Conservation (phyloP, 148 eudicot species). For the Diospyros kaki region DNA sequence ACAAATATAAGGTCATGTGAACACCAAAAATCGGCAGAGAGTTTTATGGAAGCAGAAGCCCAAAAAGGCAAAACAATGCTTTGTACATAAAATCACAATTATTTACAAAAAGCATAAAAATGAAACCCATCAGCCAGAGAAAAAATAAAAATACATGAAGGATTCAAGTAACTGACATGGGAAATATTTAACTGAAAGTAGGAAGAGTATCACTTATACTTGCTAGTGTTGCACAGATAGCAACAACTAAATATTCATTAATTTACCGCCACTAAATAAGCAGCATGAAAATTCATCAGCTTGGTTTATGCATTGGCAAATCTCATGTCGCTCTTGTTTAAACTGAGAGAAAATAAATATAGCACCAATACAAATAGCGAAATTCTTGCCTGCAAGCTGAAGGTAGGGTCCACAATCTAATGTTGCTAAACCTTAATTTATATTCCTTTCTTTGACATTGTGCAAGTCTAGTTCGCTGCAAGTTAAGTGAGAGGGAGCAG, state of each 20-base stretch:
- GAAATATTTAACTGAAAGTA: background rate
- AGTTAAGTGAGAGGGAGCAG: no score
- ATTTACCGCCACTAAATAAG: background rate
- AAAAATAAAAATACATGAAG: background rate
- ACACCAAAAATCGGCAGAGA: no score
- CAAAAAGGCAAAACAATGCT: background rate
- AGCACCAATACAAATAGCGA: no score
- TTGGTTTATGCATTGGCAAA: background rate
- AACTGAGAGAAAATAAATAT: background rate
- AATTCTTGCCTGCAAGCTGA: background rate
- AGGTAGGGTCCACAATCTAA: background rate
- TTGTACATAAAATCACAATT: background rate
- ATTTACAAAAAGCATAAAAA: background rate
- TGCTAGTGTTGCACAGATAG: background rate
- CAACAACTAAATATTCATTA: background rate
- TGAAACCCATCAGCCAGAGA: background rate
- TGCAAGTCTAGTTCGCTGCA: no score
- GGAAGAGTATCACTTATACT: background rate
- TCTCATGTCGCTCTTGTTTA: background rate
- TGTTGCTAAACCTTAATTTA: background rate
- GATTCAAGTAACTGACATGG: background rate
- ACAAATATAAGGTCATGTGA: no score
- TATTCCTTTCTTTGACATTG: background rate
- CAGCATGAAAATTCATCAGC: background rate
- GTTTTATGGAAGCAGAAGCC: conserved; percentile 5